A percentile compares a stretch with the other conserved stretches of the same genome.
phyloP scores from a whole-genome alignment of 1,284 basidiomycete genomes.

The Leccinum griseonigrum region DNA sequence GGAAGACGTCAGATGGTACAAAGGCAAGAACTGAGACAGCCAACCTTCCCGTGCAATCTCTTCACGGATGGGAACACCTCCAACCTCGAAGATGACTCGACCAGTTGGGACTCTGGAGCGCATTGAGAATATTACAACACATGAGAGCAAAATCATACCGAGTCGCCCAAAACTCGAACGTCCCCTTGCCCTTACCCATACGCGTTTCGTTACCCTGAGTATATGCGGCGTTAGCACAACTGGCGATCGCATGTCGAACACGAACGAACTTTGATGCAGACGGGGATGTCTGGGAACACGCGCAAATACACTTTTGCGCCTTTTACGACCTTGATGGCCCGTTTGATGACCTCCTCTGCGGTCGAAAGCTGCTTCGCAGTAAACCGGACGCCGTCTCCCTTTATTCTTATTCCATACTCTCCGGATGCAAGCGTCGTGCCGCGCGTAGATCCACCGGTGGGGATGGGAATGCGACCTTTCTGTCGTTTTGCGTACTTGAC shows the following conservation, averaged over 20 bases:
- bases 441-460: slow-evolving; percentile 87
- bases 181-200: slow-evolving; percentile 99
- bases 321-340: slow-evolving; percentile 90
- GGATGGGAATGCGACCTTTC: slow-evolving; percentile 83
- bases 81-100: slow-evolving; percentile 93
- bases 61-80: slow-evolving; percentile 86
- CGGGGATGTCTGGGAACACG: slow-evolving; percentile 95
- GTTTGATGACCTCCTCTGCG: slow-evolving; percentile 86
- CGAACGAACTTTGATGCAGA: slow-evolving; percentile 85
- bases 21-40: not conserved
- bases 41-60: slow-evolving; percentile 91
- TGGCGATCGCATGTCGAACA: not conserved
- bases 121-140: not conserved
- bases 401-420: slow-evolving; percentile 89
- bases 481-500: slow-evolving; percentile 85
- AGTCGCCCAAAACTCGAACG: slow-evolving; percentile 97
- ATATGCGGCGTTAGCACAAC: slow-evolving; percentile 6
- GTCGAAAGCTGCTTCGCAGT: slow-evolving; percentile 89
- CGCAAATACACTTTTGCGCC: slow-evolving; percentile 87
- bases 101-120: slow-evolving; percentile 79
- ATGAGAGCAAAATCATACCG: slow-evolving; percentile 49
- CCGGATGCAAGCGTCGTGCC: slow-evolving; percentile 93
- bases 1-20: slow-evolving; percentile 3
- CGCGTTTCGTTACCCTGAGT: slow-evolving; percentile 92
- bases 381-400: slow-evolving; percentile 79